phyloP scores from a whole-genome alignment of 164 flowering plant genomes.

The Brasenia schreberi region DNA sequence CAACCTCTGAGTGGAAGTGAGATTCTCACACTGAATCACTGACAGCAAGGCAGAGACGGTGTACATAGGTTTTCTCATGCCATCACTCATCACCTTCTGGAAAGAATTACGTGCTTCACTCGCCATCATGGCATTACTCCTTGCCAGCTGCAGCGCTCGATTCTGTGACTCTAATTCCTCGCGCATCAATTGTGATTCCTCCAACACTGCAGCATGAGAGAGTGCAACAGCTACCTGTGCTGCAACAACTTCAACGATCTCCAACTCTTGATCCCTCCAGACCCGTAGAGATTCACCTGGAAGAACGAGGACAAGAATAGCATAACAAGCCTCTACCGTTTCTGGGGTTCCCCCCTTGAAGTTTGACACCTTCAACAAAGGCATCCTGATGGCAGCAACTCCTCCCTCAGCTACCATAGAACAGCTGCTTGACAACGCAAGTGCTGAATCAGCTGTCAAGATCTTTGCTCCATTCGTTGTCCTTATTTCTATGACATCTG shows the following conservation, averaged over 20 bases:
- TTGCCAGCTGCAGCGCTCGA: slow-evolving; percentile 67
- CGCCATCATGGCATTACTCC: slow-evolving; percentile 74
- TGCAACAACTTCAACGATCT: slow-evolving; percentile 90
- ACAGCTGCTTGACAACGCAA: slow-evolving; percentile 3
- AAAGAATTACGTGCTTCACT: slow-evolving; percentile 74
- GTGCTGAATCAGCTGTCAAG: slow-evolving; percentile 7
- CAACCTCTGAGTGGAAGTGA: slow-evolving; percentile 34
- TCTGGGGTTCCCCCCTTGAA: slow-evolving; percentile 20
- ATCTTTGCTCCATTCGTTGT: slow-evolving; percentile 4
- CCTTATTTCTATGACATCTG: slow-evolving; percentile 8
- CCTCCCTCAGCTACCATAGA: slow-evolving; percentile 3
- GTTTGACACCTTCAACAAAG: slow-evolving; percentile 18
- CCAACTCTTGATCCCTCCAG: slow-evolving; percentile 73
- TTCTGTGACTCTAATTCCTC: slow-evolving; percentile 75
- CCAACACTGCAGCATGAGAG: slow-evolving; percentile 90
- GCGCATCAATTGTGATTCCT: slow-evolving; percentile 87
- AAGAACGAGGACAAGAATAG: slow-evolving; percentile 21
- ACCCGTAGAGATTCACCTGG: slow-evolving; percentile 2
- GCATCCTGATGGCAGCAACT: slow-evolving; percentile 16
- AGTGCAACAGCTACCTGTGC: slow-evolving; percentile 98
- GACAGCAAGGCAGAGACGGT: slow-evolving; percentile 67
- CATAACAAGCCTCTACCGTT: slow-evolving; percentile 11
- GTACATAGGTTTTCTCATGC: slow-evolving; percentile 27
- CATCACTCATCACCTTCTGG: slow-evolving; percentile 83
- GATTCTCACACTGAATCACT: slow-evolving; percentile 43